Evolutionary conservation across 805 yeast genomes (phyloP).

Genomic region (Candida saitoana): DNA sequence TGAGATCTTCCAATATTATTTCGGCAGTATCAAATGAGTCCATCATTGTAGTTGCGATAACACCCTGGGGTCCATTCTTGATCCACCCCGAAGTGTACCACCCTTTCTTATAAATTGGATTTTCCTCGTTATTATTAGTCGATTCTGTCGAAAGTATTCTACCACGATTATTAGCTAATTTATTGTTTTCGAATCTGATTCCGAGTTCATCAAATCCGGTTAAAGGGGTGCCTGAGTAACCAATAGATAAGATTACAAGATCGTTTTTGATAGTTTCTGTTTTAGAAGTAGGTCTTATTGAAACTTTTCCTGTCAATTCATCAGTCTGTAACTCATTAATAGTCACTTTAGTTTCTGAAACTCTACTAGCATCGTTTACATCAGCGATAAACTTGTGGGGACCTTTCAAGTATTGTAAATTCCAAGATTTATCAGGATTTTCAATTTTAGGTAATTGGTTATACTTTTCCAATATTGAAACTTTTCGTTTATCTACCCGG

Average conservation of each 20-base stretch:
- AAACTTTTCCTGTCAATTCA: slow-evolving; percentile 27
- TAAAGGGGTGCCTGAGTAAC: slow-evolving; percentile 70
- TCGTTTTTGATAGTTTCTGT: slow-evolving; percentile 45
- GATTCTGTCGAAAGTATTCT: slow-evolving; percentile 20
- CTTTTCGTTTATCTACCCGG: slow-evolving; percentile 60
- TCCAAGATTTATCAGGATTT: slow-evolving; percentile 45
- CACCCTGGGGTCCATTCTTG: slow-evolving; percentile 80
- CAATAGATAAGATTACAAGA: slow-evolving; percentile 74
- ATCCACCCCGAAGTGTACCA: slow-evolving; percentile 91
- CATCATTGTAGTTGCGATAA: slow-evolving; percentile 86
- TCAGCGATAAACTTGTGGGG: slow-evolving; percentile 54
- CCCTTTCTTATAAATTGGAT: slow-evolving; percentile 34
- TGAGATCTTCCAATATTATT: slow-evolving; percentile 52
- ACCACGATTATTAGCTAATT: slow-evolving; percentile 32
- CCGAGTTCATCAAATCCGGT: slow-evolving; percentile 48
- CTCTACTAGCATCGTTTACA: slow-evolving; percentile 28
- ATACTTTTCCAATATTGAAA: slow-evolving; percentile 59
- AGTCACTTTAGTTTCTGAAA: slow-evolving; percentile 47
- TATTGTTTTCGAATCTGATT: slow-evolving; percentile 27
- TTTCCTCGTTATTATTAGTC: slow-evolving; percentile 14
- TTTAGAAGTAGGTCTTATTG: slow-evolving; percentile 34
- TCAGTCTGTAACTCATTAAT: slow-evolving; percentile 43
- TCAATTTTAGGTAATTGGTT: slow-evolving; percentile 7
- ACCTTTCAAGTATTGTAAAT: slow-evolving; percentile 60
- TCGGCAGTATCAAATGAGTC: slow-evolving; percentile 76